phyloP scores from a whole-genome alignment of 2,329 filamentous ascomycete species.

The Curvularia sp. region DNA sequence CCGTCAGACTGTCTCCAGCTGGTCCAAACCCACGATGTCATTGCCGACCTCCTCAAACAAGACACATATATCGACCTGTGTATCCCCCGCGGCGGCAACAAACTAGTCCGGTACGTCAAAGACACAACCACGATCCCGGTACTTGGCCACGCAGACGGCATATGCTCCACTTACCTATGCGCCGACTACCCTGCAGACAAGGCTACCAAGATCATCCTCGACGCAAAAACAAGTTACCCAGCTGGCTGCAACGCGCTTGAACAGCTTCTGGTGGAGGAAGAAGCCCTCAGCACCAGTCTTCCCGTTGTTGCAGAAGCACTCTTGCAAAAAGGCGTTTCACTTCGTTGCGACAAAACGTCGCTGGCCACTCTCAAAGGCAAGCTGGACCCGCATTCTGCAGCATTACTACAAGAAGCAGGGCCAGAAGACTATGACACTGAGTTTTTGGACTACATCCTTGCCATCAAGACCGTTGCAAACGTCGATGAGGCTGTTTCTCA shows the following conservation, averaged over 20 bases:
- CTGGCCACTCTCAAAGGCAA: slow-evolving; percentile 67
- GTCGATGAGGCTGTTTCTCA: slow-evolving; percentile 79
- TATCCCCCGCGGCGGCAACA: slow-evolving; percentile 89
- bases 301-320: slow-evolving; percentile 77
- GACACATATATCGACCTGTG: slow-evolving; percentile 93
- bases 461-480: slow-evolving; percentile 75
- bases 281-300: slow-evolving; percentile 71
- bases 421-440: slow-evolving; percentile 84
- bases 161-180: slow-evolving; percentile 88
- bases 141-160: slow-evolving; percentile 91
- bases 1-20: slow-evolving; percentile 90
- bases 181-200: slow-evolving; percentile 75
- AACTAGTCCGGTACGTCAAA: slow-evolving; percentile 90
- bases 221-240: slow-evolving; percentile 93
- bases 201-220: slow-evolving; percentile 79
- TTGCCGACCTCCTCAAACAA: slow-evolving; percentile 84
- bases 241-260: slow-evolving; percentile 96
- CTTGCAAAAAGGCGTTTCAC: slow-evolving; percentile 75
- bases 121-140: slow-evolving; percentile 92
- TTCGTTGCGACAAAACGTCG: slow-evolving; percentile 78
- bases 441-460: slow-evolving; percentile 83
- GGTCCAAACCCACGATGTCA: slow-evolving; percentile 89
- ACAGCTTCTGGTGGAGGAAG: slow-evolving; percentile 83
- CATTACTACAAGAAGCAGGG: slow-evolving; percentile 68
- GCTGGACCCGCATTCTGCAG: slow-evolving; percentile 53